Base-by-base conservation (phyloP, 805 yeast species). In the Yarrowia phangngaensis region DNA sequence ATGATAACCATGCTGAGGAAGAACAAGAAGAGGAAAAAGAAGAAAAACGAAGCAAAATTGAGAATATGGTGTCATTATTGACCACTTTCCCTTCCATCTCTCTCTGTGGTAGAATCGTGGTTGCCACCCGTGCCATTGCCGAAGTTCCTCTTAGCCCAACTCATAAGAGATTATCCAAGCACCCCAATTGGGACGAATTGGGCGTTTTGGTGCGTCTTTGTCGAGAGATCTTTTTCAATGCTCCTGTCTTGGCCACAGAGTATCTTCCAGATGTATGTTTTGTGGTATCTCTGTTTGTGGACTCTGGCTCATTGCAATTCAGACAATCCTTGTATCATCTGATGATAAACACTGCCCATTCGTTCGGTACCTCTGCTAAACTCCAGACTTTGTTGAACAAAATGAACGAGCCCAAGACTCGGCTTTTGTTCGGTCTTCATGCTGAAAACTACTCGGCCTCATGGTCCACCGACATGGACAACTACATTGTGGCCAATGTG, bases 11-110 rank as follows among this genome's bases (percentile, higher is more conserved):
- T n/a, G 29, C 22, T 13, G 28, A 79, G 74, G n/a, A n/a, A n/a
- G n/a, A n/a, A n/a, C n/a, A n/a, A n/a, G n/a, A n/a, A n/a, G n/a
- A n/a, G n/a, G n/a, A n/a, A n/a, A n/a, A n/a, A n/a, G 20, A 32
- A 1, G 48, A 14, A 4, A 17, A 22, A 17, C 16, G n/a, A n/a
- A 41, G 34, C 20, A 41, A 41, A 22, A 38, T 84, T 86, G 71
- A 73, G 14, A 75, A 73, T 36, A 73, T 80, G 5, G 72, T 82
- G 2, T 72, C 82, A 0, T 70, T 82, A n/a, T 67, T 86, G 54
- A 73, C 82, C 0, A 63, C 77, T 11, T 68, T 76, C 16, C 88
- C 95, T 3, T 79, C 90, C 1, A 69, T 80, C n/a, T 85, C 80
- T 54, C 70, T 84, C 2, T 80, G 87, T 57, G 81, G 85, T 6